Conservation (phyloP, 2,329 filamentous ascomycete genomes). For the Beauveria varroae region DNA sequence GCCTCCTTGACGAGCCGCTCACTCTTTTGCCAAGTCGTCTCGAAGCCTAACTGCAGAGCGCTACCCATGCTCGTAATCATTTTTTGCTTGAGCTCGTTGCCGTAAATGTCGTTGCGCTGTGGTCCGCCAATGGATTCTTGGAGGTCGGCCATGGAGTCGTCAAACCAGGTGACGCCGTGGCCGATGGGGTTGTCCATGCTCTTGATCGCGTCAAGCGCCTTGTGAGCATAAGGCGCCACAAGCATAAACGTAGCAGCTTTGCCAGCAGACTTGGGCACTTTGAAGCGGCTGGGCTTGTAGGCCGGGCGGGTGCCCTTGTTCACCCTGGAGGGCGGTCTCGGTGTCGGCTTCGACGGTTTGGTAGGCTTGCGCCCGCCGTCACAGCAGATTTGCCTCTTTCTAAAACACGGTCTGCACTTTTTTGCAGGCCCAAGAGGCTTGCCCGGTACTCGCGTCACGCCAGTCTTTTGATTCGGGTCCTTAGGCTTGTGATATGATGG, state of each 20-base stretch:
- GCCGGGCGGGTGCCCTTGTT: neutral
- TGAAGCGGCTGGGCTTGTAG: neutral
- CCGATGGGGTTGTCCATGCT: constrained; percentile 2
- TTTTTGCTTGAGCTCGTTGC: constrained; percentile 1
- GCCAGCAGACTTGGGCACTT: neutral
- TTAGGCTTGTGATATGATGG: neutral
- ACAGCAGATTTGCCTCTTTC: neutral
- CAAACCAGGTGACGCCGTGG: neutral
- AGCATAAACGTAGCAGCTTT: neutral
- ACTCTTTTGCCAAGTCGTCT: neutral
- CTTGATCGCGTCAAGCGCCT: neutral
- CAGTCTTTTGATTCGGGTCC: neutral
- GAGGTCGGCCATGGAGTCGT: neutral
- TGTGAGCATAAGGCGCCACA: neutral
- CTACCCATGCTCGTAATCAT: neutral
- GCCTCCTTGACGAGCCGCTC: neutral
- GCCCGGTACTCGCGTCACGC: neutral
- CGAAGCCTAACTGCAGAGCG: neutral
- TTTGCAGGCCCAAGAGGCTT: neutral
- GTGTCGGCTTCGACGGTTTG: neutral
- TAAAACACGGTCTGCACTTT: neutral
- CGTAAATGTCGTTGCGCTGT: neutral
- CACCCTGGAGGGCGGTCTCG: neutral
- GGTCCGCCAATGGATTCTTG: constrained; percentile 7
- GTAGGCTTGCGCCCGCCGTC: neutral